phyloP scores from a whole-genome alignment of 1,139 yeast species.

The Geotrichum restrictum region DNA sequence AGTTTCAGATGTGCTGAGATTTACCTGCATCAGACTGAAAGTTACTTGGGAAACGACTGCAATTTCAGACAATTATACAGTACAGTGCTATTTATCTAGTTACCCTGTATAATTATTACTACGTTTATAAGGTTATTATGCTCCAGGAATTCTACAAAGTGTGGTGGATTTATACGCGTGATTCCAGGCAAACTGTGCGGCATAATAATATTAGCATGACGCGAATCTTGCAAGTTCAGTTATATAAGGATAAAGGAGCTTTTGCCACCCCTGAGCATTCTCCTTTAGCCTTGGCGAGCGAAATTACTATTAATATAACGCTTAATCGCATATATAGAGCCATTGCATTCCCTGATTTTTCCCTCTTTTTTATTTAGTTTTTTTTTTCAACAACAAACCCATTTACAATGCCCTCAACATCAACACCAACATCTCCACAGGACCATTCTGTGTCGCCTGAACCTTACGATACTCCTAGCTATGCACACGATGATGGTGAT shows the following conservation, averaged over 20 bases:
- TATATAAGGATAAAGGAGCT: not conserved
- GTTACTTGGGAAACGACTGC: not conserved
- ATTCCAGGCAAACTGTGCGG: too few species aligned
- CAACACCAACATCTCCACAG: not conserved
- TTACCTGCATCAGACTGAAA: not conserved
- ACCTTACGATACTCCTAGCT: not conserved
- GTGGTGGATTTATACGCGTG: not conserved
- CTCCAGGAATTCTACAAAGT: not conserved
- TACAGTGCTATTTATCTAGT: not conserved
- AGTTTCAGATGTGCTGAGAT: not conserved
- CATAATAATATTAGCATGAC: too few species aligned
- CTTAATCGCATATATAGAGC: not conserved
- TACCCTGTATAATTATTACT: too few species aligned
- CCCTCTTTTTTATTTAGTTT: not conserved
- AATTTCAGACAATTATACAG: too few species aligned
- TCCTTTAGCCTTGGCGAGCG: not conserved
- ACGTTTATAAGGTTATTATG: not conserved
- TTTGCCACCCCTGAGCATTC: constrained; percentile 11
- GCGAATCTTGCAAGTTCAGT: not conserved
- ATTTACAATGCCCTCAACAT: not conserved
- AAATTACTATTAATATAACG: not conserved
- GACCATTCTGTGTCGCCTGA: constrained; percentile 2
- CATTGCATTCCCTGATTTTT: not conserved
- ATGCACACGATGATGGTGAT: constrained; percentile 3
- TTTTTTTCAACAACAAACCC: not conserved